A percentile compares a stretch with the other conserved stretches of the same genome.
Conservation (phyloP, 305 asterid genomes). For the Ajuga reptans region DNA sequence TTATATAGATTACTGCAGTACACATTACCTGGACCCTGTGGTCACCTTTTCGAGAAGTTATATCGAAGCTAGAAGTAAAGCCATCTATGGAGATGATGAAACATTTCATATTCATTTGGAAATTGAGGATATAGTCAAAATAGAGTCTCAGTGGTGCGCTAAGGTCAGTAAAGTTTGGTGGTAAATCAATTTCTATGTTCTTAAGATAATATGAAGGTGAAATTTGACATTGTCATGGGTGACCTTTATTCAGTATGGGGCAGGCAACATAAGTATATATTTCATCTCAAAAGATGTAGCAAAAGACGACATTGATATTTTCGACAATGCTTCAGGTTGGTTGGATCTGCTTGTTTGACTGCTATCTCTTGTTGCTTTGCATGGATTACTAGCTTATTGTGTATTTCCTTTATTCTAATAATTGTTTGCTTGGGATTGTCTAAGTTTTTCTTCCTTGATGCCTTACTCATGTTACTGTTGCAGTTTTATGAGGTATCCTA, state of each 20-base stretch:
- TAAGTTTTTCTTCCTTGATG: not conserved
- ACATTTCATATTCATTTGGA: conserved; percentile 44
- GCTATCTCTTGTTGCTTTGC: conserved; percentile 17
- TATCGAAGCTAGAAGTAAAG: conserved; percentile 51
- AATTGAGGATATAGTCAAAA: conserved; percentile 55
- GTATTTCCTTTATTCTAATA: not conserved
- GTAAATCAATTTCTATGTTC: conserved; percentile 11
- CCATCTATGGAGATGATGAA: conserved; percentile 28
- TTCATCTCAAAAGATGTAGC: conserved; percentile 38
- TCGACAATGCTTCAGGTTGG: conserved; percentile 45
- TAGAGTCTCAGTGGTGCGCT: conserved; percentile 61
- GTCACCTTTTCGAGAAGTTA: conserved; percentile 51
- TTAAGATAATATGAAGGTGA: conserved; percentile 14
- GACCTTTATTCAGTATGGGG: conserved; percentile 35
- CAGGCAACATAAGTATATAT: conserved; percentile 43
- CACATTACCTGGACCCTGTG: conserved; percentile 39
- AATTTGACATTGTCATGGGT: conserved; percentile 20
- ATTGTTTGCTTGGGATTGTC: not conserved
- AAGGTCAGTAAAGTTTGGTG: conserved; percentile 40
- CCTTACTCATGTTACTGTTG: not conserved
- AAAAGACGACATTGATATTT: conserved; percentile 25
- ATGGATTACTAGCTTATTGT: not conserved
- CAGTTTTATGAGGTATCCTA: conserved; percentile 14
- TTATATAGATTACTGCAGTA: conserved; percentile 41
- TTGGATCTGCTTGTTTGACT: conserved; percentile 17